Evolutionary conservation across 176 grass and related monocot genomes (phyloP), one percentile per base, ranked within the genome.

Genomic region (Carex littledalei): DNA sequence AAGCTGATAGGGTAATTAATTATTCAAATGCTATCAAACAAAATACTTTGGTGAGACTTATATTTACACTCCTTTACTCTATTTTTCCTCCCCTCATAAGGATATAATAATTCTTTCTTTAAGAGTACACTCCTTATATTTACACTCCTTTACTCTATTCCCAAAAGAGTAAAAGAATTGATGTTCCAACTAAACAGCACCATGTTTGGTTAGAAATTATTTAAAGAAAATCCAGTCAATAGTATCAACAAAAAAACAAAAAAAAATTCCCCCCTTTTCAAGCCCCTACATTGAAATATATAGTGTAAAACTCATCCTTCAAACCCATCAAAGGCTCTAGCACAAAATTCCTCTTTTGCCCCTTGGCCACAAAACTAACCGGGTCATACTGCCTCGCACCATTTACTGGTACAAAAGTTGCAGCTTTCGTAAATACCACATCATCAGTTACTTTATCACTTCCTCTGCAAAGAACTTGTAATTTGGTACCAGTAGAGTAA

Each of bases 271-370:
- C 47, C 12, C 17, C 8, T 52, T 67, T 3, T 94, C 82, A 94
- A 6, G 86, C 71, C 26, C 78, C 84, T n/a, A 95, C 71, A 85
- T 99, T 92, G 88, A 99, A 99, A 84, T 94, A 95, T 43, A 95
- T 35, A 18, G 91, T 94, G 68, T 99, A 99, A 67, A 89, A 92
- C 32, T 99, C 96, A 52, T 99, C 96, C 45, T 76, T 88, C 91
- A 99, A 34, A 66, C 93, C 92, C 83, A 95, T 80, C 85, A 95
- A 72, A 47, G 93, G 96, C 84, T 99, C 90, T 39, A 99, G 81
- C 75, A 95, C 65, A 71, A 99, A 99, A 83, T 57, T 80, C 86
- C 88, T 92, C 88, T 83, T 75, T 54, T 66, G 56, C 1, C 96
- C 96, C 63, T 52, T 91, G 3, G 90, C 97, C 2, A 80, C 64